Evolutionary conservation across 2,329 filamentous ascomycete genomes (phyloP), one percentile per base, ranked within the genome.

Genomic region (Dichotomopilus funicola): DNA sequence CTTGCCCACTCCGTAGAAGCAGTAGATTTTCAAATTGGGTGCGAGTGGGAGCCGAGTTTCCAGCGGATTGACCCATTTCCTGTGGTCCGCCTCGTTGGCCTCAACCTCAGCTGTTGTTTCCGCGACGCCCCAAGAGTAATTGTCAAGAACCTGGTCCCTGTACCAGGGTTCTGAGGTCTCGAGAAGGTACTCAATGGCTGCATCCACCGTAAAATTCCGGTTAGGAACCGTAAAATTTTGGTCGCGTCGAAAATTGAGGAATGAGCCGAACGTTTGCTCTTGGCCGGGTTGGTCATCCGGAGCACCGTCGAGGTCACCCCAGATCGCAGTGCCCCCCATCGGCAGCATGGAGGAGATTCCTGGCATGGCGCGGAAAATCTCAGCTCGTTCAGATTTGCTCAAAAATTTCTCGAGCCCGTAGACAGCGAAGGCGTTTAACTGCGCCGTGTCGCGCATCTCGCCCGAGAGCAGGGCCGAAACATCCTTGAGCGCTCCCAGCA

Each of bases 381-480:
- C 91, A 0, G 89, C 91, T 51, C 94, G 83, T 70, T 99, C 94
- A 61, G 91, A 86, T 65, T 88, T 89, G 64, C 86, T 91, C 47
- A 99, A 76, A 69, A 99, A 99, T 67, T 94, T 96, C 70, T 99
- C 94, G 8, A 99, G 80, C 0, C 94, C 94, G 65, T 97, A 97
- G 1, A 99, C 92, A 7, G 94, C 94, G 69, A 97, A 95, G 2
- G 92, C 83, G 65, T 97, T 97, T 27, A 99, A 81, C 70, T 97
- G 94, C 1, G 92, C 94, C 0, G 94, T 99, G 67, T 99, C 94
- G 62, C 92, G 90, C 94, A 99, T 99, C 71, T 99, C 94, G 35
- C 94, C 94, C 0, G 91, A 96, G 1, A 99, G 77, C 0, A 97
- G 82, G 0, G 94, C 92, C 0, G 94, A 89, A 38, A 97, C 74